phyloP scores from a whole-genome alignment of 257 asterid species.

The Datura wrightii region DNA sequence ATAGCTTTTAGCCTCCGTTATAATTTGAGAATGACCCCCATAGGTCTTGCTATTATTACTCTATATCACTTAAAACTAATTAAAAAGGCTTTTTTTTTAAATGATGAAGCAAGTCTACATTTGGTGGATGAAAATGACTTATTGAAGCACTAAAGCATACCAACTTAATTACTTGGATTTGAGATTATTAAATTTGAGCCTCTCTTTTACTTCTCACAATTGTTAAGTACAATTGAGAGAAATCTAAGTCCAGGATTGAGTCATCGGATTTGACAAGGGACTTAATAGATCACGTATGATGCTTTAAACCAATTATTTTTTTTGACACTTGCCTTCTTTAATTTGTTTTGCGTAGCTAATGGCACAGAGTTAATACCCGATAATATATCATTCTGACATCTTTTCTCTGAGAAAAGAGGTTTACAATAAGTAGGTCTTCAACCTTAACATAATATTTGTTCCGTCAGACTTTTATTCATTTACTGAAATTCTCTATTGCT shows the following conservation, averaged over 20 bases:
- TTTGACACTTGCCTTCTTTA: too few species aligned
- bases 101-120: background rate
- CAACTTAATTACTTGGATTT: background rate
- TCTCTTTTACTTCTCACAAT: background rate
- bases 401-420: too few species aligned
- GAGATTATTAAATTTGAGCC: background rate
- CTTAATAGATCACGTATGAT: background rate
- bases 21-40: conserved; percentile 20
- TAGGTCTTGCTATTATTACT: background rate
- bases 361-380: too few species aligned
- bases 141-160: background rate
- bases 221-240: background rate
- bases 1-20: background rate
- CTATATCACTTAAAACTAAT: conserved; percentile 4
- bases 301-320: too few species aligned
- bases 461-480: too few species aligned
- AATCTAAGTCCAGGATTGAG: background rate
- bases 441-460: too few species aligned
- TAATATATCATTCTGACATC: too few species aligned
- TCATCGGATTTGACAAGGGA: too few species aligned
- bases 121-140: conserved; percentile 19
- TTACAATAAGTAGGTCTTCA: too few species aligned
- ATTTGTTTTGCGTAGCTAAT: too few species aligned
- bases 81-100: background rate
- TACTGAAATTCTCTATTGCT: too few species aligned